phyloP scores from a whole-genome alignment of 2,329 filamentous ascomycete genomes.

The Cladorrhinum sp. region DNA sequence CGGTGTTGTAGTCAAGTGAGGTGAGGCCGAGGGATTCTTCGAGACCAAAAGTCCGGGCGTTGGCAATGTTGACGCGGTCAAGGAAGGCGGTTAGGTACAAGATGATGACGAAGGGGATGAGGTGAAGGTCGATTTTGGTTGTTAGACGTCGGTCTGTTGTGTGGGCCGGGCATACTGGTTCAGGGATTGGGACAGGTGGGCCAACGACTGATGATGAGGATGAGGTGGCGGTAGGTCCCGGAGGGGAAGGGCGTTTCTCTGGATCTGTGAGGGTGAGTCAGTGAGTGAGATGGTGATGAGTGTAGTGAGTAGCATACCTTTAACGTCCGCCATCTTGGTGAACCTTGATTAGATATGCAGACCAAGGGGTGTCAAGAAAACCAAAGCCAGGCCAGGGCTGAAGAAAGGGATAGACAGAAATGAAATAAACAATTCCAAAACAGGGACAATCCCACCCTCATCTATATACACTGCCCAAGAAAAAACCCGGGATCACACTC shows the following conservation, averaged over 20 bases:
- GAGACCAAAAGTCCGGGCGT: slow-evolving; percentile 67
- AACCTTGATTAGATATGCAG: background rate
- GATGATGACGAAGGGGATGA: slow-evolving; percentile 70
- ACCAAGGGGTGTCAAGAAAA: too few species aligned
- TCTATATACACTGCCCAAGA: background rate
- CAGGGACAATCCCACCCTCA: too few species aligned
- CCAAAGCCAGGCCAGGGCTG: too few species aligned
- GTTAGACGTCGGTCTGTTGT: slow-evolving; percentile 64
- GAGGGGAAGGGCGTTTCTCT: background rate
- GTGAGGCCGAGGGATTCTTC: slow-evolving; percentile 58
- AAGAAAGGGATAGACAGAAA: background rate
- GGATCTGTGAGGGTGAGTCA: background rate
- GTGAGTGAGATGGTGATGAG: background rate
- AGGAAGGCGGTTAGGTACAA: slow-evolving; percentile 70
- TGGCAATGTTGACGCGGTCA: slow-evolving; percentile 75
- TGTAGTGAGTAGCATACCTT: background rate
- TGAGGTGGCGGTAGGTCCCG: background rate
- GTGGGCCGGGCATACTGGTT: slow-evolving; percentile 45
- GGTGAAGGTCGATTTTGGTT: slow-evolving; percentile 65
- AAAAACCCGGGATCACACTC: background rate
- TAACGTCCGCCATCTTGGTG: background rate
- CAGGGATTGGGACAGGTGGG: slow-evolving; percentile 20
- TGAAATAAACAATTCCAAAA: background rate
- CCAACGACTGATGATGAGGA: slow-evolving; percentile 30
- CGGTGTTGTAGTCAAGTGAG: slow-evolving; percentile 66